phyloP scores from a whole-genome alignment of 441 rosid species.

The Arabidopsis hybrid region DNA sequence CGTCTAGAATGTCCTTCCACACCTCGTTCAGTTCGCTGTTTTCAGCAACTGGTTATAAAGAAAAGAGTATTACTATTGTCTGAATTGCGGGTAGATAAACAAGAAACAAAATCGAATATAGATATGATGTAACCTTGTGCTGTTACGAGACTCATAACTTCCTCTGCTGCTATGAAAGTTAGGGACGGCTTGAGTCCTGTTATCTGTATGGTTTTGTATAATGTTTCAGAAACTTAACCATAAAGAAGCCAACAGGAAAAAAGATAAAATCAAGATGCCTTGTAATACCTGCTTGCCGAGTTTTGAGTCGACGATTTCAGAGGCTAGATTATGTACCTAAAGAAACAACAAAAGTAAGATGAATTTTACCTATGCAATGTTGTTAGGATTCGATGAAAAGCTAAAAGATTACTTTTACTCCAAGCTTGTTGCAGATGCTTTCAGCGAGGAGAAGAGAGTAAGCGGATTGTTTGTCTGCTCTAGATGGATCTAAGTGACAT shows the following conservation, averaged over 20 bases:
- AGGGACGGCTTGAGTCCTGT: conserved; percentile 82
- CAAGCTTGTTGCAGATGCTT: conserved; percentile 82
- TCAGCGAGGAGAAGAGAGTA: conserved; percentile 95
- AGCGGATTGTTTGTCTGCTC: conserved; percentile 91
- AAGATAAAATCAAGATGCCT: neutral
- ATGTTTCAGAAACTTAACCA: conserved; percentile 9
- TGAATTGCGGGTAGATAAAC: neutral
- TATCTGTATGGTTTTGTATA: conserved; percentile 57
- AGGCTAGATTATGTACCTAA: conserved; percentile 90
- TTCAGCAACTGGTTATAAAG: conserved; percentile 69
- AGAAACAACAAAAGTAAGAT: conserved; percentile 12
- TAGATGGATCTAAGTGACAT: conserved; percentile 72
- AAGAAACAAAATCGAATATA: neutral
- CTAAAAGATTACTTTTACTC: conserved; percentile 65
- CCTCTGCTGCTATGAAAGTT: conserved; percentile 89
- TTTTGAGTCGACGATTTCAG: conserved; percentile 91
- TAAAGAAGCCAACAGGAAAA: neutral
- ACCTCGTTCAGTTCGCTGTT: conserved; percentile 87
- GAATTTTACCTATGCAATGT: conserved; percentile 14
- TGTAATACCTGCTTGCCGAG: conserved; percentile 86
- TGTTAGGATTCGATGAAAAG: neutral
- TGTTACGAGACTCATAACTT: conserved; percentile 96
- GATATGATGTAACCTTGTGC: conserved; percentile 75
- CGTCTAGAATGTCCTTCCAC: conserved; percentile 92
- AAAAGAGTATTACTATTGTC: conserved; percentile 20